These are phyloP conservation scores for Cephaloascus albidus DNA, from an alignment of 805 yeast genomes.

Conservation along the genomic window DNA sequence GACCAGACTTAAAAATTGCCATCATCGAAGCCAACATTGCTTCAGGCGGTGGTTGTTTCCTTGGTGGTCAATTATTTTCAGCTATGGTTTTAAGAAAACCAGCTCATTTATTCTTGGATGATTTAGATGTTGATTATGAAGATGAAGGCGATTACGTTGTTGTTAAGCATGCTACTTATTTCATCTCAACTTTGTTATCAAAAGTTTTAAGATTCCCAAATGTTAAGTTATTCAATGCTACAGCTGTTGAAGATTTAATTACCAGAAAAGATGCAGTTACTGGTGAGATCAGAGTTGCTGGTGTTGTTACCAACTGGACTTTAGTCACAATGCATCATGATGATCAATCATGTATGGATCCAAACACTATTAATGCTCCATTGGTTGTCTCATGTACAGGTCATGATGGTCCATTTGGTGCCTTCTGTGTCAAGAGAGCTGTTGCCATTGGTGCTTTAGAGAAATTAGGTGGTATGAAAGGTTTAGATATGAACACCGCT, in stretches of 20 bases:
- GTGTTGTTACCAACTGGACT: conserved; percentile 82
- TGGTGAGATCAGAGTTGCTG: conserved; percentile 59
- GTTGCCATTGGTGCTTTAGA: conserved; percentile 36
- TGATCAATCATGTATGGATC: conserved; percentile 76
- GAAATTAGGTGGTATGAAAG: conserved; percentile 62
- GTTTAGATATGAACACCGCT: conserved; percentile 69
- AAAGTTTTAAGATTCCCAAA: conserved; percentile 65
- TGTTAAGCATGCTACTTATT: conserved; percentile 72
- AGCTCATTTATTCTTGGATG: conserved; percentile 60
- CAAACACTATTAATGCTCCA: conserved; percentile 60
- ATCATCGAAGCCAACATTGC: conserved; percentile 68
- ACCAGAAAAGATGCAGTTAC: conserved; percentile 51
- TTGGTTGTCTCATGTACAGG: conserved; percentile 69
- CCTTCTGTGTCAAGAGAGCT: conserved; percentile 66
- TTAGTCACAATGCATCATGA: conserved; percentile 68
- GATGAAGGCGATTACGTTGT: conserved; percentile 78
- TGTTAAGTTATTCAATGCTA: conserved; percentile 70
- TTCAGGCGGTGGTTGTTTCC: conserved; percentile 76
- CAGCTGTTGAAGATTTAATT: conserved; percentile 73
- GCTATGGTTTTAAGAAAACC: conserved; percentile 79
- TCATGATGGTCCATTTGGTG: conserved; percentile 81
- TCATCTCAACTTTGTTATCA: conserved; percentile 62
- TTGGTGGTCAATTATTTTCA: conserved; percentile 68
- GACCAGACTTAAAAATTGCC: conserved; percentile 71
- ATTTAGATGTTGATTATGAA: conserved; percentile 55